phyloP scores from a whole-genome alignment of 208 protist genomes.

The Kentomonas sorsogonicus region DNA sequence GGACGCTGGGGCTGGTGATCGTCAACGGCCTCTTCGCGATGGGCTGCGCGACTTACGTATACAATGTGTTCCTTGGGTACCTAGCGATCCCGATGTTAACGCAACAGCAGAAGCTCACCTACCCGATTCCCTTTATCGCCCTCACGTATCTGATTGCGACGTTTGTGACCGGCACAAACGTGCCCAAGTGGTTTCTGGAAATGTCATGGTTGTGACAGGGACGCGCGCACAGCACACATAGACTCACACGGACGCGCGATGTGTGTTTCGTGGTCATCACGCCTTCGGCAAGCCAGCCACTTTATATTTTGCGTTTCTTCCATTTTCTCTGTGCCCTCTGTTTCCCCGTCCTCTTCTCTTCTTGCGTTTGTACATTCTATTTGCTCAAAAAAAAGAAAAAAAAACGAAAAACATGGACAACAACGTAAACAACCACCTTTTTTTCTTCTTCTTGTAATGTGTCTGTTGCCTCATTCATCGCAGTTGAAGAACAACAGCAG shows the following conservation, averaged over 20 bases:
- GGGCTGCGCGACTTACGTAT: slow-evolving; percentile 75
- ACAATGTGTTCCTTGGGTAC: slow-evolving; percentile 91
- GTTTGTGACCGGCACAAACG: not conserved
- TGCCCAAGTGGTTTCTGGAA: not conserved
- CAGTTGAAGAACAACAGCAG: too few species aligned
- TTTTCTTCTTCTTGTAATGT: too few species aligned
- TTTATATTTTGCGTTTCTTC: not conserved
- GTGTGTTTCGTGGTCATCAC: too few species aligned
- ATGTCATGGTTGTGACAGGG: too few species aligned
- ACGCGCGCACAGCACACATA: too few species aligned
- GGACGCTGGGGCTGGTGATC: slow-evolving; percentile 42
- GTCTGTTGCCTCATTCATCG: too few species aligned
- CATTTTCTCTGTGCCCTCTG: not conserved
- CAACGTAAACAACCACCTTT: too few species aligned
- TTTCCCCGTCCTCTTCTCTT: not conserved
- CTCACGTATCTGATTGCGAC: slow-evolving; percentile 6
- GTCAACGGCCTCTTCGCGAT: slow-evolving; percentile 59
- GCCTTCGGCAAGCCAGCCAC: too few species aligned
- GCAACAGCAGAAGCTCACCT: slow-evolving; percentile 84
- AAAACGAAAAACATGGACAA: too few species aligned
- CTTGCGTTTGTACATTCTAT: too few species aligned
- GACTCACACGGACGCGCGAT: too few species aligned
- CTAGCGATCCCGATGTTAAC: slow-evolving; percentile 86
- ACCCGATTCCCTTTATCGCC: slow-evolving; percentile 70
- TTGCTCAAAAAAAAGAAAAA: too few species aligned